Conservation (phyloP, 805 yeast genomes). For the Wickerhamia fluorescens region DNA sequence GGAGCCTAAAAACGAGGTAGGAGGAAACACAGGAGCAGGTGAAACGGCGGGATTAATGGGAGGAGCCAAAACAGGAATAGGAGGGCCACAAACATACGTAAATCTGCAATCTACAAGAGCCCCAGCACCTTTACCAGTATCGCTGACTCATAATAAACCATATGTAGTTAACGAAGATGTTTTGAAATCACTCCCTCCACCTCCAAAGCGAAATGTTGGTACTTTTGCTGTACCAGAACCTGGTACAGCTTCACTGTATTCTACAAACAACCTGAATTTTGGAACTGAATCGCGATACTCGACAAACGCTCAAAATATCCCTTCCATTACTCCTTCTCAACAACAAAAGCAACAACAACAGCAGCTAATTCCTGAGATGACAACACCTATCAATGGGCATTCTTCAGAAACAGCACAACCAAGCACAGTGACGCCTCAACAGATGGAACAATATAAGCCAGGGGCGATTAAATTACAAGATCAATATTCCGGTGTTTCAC, state of each 20-base stretch:
- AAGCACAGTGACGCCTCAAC: no score
- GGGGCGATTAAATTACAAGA: neutral
- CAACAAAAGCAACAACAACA: slow-evolving; percentile 1
- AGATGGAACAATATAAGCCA: neutral
- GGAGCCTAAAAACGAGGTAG: no score
- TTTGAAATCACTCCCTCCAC: slow-evolving; percentile 34
- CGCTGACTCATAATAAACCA: no score
- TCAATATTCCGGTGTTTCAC: no score
- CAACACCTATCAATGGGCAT: neutral
- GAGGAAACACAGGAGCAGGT: no score
- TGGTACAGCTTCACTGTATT: slow-evolving; percentile 9
- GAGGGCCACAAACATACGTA: no score
- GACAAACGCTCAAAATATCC: neutral
- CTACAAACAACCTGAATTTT: slow-evolving; percentile 2
- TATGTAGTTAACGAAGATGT: no score
- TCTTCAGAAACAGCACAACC: slow-evolving; percentile 1
- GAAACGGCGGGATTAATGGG: no score
- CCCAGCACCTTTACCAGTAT: no score
- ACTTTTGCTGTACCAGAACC: slow-evolving; percentile 16
- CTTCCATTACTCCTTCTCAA: slow-evolving; percentile 1
- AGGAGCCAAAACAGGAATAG: no score
- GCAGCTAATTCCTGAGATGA: slow-evolving; percentile 1
- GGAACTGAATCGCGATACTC: slow-evolving; percentile 5
- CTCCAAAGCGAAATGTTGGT: slow-evolving; percentile 37
- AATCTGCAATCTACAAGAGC: neutral